Percentiles rank a stretch among this genome's conserved stretches.
These are phyloP conservation scores for Paraglomus occultum DNA, from an alignment of 192 early-diverging fungal genomes.

Conservation along the genomic window DNA sequence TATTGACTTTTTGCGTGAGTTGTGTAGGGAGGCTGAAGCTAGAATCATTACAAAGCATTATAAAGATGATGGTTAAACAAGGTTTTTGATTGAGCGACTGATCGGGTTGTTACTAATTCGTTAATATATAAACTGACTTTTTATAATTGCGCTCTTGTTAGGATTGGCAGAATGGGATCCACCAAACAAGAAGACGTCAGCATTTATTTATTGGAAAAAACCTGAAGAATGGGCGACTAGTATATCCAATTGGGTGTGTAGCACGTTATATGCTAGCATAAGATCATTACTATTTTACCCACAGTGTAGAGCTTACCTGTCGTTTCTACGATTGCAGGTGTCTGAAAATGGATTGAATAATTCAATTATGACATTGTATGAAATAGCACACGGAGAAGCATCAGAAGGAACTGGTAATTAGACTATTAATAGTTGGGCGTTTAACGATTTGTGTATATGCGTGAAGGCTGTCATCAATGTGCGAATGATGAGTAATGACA, in stretches of 20 bases:
- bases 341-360: slow-evolving; percentile 71
- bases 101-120: neutral
- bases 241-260: slow-evolving; percentile 78
- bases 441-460: neutral
- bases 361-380: slow-evolving; percentile 83
- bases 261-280: neutral
- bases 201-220: slow-evolving; percentile 82
- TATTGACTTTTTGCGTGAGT: neutral
- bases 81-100: slow-evolving; percentile 54
- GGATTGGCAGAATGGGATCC: slow-evolving; percentile 57
- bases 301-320: too few relatives aligned
- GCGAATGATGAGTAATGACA: neutral
- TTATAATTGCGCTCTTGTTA: slow-evolving; percentile 26
- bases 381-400: slow-evolving; percentile 83
- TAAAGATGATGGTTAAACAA: slow-evolving; percentile 72
- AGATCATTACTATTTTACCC: neutral
- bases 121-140: neutral
- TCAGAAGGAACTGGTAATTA: slow-evolving; percentile 68
- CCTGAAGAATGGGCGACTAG: slow-evolving; percentile 87
- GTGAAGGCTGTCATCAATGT: too few relatives aligned
- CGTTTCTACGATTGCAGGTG: slow-evolving; percentile 39
- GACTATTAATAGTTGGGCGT: neutral
- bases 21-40: slow-evolving; percentile 52
- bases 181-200: slow-evolving; percentile 47
- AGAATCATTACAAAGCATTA: slow-evolving; percentile 67